Base-by-base conservation (phyloP, 2,329 filamentous ascomycete genomes). In the Cytospora mali region DNA sequence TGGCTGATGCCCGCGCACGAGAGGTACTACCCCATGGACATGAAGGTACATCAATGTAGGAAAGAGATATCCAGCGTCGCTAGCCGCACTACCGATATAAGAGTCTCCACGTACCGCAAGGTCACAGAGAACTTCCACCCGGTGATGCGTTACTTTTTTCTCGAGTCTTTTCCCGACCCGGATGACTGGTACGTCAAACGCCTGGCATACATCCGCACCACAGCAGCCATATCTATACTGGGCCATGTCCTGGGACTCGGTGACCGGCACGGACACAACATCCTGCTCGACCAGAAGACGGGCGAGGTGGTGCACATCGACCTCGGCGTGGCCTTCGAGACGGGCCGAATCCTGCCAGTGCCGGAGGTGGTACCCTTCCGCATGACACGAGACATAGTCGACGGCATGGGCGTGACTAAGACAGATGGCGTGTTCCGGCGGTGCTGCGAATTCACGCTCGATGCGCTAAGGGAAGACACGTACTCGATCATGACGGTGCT, bases 401-500 rank as follows among this genome's bases (percentile, higher is more conserved):
- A 99, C 72, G 96, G 92, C 28, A 97, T 99, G 91, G 95, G 95
- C 29, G 90, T 96, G 68, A 96, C 92, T 3, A 92, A 91, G 70
- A 96, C 93, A 0, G 96, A 99, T 75, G 95, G 95, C 4, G 93
- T 98, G 0, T 99, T 98, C 79, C 87, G 95, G 9, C 87, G 96
- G n/a, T 98, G 94, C 76, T 99, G 95, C 75, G 96, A 99, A 74
- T 98, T 98, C 74, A 98, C 93, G 0, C 85, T 99, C 33, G 93
- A 97, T 66, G 93, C 96, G 1, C 80, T 99, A 39, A 88, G 95
- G n/a, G 91, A 96, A 70, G 95, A 99, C 74, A 91, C 91, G 14
- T 96, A 97, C 73, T 93, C 90, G 51, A 99, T 99, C 78, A 98
- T 97, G 93, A 98, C 95, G 0, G 93, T 99, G 58, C 86, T 99